Base-by-base conservation (phyloP, 176 grass and related monocot genomes). In the bread wheat (Triticum aestivum) region DNA sequence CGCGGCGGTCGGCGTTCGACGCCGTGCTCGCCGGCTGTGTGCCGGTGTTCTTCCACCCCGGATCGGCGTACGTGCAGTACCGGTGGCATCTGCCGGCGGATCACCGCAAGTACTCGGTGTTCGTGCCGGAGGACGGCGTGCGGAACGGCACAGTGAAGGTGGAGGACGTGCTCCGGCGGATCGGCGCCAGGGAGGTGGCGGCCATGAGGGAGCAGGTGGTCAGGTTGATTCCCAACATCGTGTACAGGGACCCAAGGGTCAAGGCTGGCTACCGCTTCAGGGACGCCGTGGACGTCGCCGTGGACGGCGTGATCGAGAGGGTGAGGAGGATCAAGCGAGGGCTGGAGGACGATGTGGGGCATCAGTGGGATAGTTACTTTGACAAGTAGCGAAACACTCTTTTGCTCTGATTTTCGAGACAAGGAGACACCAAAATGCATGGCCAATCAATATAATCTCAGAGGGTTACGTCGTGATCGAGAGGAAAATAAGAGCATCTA, bases 41-140 rank as follows among this genome's bases (percentile, higher is more conserved):
- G 54, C 92, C 90, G 8, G 90, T 97, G 62, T 97, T 97, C 88
- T 94, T 94, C 75, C 92, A 94, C 72, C 92, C 86, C 4, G 83
- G 87, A 15, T 89, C 88, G 0, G 92, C 90, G 2, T 89, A 92
- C 72, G 75, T 70, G 63, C 92, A 89, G 63, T 97, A 94, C 78
- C 30, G 35, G 61, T 92, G 92, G 95, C 82, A 92, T 77, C 84
- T 94, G 10, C 86, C 86, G 14, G 79, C 41, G 1, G 82, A 97
- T 72, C 84, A 91, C 38, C 49, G 79, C 32, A 69, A 11, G 11
- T 94, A 92, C 84, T 94, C 92, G 81, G 90, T 97, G 80, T 89
- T 94, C 59, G 79, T 97, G 49, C 39, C 88, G 26, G 92, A 92
- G 68, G 80, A 92, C 11, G 79, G 80, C 73, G 81, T 94, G 88